Evolutionary conservation across 2,329 filamentous ascomycete genomes (phyloP), one percentile per base, ranked within the genome.

Genomic region (Stromatinia cepivora): DNA sequence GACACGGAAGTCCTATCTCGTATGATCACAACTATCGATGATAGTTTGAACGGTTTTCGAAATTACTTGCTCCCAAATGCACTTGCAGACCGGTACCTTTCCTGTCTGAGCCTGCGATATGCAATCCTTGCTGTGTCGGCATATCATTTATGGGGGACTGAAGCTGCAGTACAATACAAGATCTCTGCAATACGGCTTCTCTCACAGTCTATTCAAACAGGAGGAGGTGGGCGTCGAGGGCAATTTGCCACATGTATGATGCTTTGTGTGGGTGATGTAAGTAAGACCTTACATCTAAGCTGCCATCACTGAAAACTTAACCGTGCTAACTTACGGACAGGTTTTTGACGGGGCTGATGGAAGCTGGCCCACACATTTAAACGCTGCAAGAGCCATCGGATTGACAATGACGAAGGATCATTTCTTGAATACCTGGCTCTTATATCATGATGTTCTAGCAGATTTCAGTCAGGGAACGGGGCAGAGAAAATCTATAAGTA

Each of bases 181-280:
- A 73, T 78, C 4, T 78, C 77, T 25, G 82, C 82, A 0, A 80
- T 84, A 50, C 77, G 78, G 25, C 74, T 78, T 13, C 72, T 84
- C 25, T 80, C 77, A 28, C 78, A 78, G 11, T 81, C 81, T 5
- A 73, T 84, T 25, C 61, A 66, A 25, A 36, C 42, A 46, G 61
- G 61, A n/a, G 62, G 46, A n/a, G 62, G 54, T 22, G 65, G 42
- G 73, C 74, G 62, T 53, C 53, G 59, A 39, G 59, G 20, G 73
- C 82, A 83, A 69, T 77, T 84, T 64, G 81, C 82, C 20, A 80
- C 82, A 17, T 83, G 81, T 10, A 82, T 84, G 83, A 84, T 84
- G 82, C 78, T 84, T 9, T 84, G 82, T 66, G 82, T 84, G 22
- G 83, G 84, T 70, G 83, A 82, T 73, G 82, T 84, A 17, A 61